Evolutionary conservation across 257 asterid species (phyloP), one percentile per base, ranked within the genome.

Genomic region (Nicotiana obtusifolia): DNA sequence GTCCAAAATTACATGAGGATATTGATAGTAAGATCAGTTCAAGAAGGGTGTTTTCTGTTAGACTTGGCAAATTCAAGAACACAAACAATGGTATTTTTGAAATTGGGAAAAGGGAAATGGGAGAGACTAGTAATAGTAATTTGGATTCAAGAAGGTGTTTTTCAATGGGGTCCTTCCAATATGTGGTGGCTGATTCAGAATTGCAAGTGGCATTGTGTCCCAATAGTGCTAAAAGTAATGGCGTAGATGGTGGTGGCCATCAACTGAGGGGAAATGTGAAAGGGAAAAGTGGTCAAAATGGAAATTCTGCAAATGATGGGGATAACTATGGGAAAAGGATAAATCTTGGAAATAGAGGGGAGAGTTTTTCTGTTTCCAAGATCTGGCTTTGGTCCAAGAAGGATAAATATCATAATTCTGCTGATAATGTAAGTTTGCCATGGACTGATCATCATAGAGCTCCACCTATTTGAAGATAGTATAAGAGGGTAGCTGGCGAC

Each of bases 361-460:
- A 96, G 82, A 96, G 99, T 90, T 94, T 94, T 87, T 94, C 98
- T 81, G 94, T 94, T 86, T 96, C 99, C 82, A 96, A 96, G 90
- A 95, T 94, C 17, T 96, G 99, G 99, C 75, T 89, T 44, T 96
- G 99, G 98, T 91, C 98, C 86, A 96, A 91, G 89, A 92, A 93
- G 85, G 95, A 91, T 87, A 92, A 89, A 86, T 85, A 89, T 81
- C 85, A 87, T 54, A 84, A 76, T 84, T 88, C 91, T 35, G 73
- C 82, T 83, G 82, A 84, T 37, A 78, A 87, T 80, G 87, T 83
- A 78, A 86, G 84, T 75, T 86, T 87, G 47, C 90, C 92, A 82
- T 86, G 89, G 88, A 37, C 81, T 86, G 75, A 76, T 54, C 64
- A 80, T 44, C 26, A 82, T 80, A 54, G 56, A 75, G 22, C 78